Conservation (phyloP, 2,329 filamentous ascomycete genomes). For the Aspergillus candidus region DNA sequence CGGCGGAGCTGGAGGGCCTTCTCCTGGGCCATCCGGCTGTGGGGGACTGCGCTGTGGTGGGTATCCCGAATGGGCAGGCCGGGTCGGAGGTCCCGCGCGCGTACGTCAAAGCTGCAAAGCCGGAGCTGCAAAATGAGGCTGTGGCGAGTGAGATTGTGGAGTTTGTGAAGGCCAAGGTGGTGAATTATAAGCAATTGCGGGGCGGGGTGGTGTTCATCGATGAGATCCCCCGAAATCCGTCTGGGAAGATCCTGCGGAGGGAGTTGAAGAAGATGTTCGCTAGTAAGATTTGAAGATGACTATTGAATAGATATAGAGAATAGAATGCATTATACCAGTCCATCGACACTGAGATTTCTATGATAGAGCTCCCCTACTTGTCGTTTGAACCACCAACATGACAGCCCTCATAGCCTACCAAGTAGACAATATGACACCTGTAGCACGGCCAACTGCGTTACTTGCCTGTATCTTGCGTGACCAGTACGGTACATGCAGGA, state of each 20-base stretch:
- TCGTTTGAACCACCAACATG: no score
- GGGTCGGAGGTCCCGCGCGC: conserved; percentile 59
- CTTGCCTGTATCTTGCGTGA: no score
- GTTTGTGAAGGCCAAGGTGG: conserved; percentile 22
- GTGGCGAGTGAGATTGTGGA: conserved; percentile 28
- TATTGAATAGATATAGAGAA: no score
- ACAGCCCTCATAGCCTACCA: no score
- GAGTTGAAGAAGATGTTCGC: conserved; percentile 11
- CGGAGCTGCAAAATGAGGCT: conserved; percentile 17
- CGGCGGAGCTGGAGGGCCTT: conserved; percentile 53
- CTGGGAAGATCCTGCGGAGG: conserved; percentile 24
- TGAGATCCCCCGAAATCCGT: conserved; percentile 25
- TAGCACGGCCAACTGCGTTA: no score
- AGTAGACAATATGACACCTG: no score
- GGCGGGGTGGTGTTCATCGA: conserved; percentile 26
- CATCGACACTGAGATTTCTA: no score
- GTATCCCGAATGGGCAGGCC: conserved; percentile 48
- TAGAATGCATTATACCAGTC: no score
- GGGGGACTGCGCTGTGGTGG: conserved; percentile 52
- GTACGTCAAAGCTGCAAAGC: conserved; percentile 45
- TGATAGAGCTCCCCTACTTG: no score
- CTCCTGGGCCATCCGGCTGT: conserved; percentile 38
- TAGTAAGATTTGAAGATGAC: no score
- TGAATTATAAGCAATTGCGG: conserved; percentile 25
- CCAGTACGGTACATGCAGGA: no score